These are phyloP conservation scores for Phanerochaete sordida DNA, from an alignment of 768 basidiomycete genomes.

Conservation along the genomic window DNA sequence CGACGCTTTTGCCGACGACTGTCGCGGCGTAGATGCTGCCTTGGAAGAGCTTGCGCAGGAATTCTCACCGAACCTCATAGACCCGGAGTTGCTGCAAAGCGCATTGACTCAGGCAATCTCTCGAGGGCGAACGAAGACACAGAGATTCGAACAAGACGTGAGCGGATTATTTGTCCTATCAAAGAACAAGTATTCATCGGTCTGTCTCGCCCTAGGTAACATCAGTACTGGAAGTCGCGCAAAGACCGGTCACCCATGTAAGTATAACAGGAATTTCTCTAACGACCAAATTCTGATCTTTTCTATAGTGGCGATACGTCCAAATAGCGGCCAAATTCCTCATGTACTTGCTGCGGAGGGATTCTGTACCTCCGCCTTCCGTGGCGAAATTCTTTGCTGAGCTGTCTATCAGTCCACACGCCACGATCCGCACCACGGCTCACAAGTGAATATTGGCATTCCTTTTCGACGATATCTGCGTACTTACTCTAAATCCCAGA, in stretches of 20 bases:
- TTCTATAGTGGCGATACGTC: constrained; percentile 74
- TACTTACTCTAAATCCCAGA: constrained; percentile 32
- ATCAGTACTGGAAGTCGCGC: constrained; percentile 58
- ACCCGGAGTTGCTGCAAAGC: constrained; percentile 39
- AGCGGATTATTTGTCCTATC: constrained; percentile 14
- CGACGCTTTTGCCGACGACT: constrained; percentile 51
- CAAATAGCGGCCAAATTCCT: constrained; percentile 68
- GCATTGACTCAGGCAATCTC: constrained; percentile 39
- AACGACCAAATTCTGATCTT: background rate
- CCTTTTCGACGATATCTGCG: background rate
- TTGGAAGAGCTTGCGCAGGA: constrained; percentile 47
- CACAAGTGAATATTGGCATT: constrained; percentile 47
- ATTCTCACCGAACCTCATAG: constrained; percentile 40
- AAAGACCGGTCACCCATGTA: constrained; percentile 68
- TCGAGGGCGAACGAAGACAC: constrained; percentile 43
- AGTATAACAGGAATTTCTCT: constrained; percentile 23
- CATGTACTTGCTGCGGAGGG: constrained; percentile 58
- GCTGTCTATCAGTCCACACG: constrained; percentile 68
- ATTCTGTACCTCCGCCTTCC: constrained; percentile 48
- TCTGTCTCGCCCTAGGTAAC: too few species aligned
- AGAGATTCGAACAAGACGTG: constrained; percentile 50
- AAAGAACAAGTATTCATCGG: too few species aligned
- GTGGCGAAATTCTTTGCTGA: constrained; percentile 61
- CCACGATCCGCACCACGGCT: constrained; percentile 58
- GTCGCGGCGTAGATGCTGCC: constrained; percentile 45